phyloP scores from a whole-genome alignment of 768 basidiomycete species.

The Nidula microcarpa region DNA sequence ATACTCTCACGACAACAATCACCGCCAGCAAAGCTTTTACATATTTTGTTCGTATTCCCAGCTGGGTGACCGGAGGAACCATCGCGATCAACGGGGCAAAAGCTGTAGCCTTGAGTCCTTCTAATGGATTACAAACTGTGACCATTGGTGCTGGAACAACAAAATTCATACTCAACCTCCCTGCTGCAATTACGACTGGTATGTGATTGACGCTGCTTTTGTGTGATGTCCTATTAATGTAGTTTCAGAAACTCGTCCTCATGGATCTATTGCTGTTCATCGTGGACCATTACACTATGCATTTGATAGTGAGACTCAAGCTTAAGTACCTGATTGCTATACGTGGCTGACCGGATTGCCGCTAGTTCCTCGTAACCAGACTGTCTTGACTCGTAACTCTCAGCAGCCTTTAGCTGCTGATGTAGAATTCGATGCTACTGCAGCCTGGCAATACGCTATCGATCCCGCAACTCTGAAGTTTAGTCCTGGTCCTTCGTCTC shows the following conservation, averaged over 20 bases:
- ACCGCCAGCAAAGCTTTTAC: slow-evolving; percentile 38
- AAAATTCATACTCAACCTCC: slow-evolving; percentile 39
- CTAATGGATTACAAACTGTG: slow-evolving; percentile 42
- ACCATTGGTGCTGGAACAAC: slow-evolving; percentile 37
- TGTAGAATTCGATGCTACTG: slow-evolving; percentile 45
- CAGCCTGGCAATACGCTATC: slow-evolving; percentile 51
- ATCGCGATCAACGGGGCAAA: slow-evolving; percentile 37
- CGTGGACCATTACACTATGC: slow-evolving; percentile 55
- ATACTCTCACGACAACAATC: slow-evolving; percentile 42
- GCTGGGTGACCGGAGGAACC: slow-evolving; percentile 45
- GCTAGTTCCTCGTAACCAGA: slow-evolving; percentile 28
- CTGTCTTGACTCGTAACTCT: slow-evolving; percentile 36
- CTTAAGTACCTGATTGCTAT: too few species aligned
- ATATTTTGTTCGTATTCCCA: slow-evolving; percentile 46
- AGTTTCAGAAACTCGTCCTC: slow-evolving; percentile 41
- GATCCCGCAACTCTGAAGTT: slow-evolving; percentile 43
- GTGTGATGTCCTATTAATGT: neutral
- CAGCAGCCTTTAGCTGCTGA: slow-evolving; percentile 44
- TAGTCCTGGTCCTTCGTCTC: slow-evolving; percentile 24
- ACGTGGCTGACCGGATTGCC: neutral
- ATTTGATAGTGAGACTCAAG: slow-evolving; percentile 37
- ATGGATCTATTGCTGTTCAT: slow-evolving; percentile 50
- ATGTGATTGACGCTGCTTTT: neutral
- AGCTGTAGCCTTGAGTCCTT: slow-evolving; percentile 32
- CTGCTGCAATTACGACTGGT: slow-evolving; percentile 46